phyloP scores from a whole-genome alignment of 108 stramenopile genomes.

The Nannochloropsis gaditana region DNA sequence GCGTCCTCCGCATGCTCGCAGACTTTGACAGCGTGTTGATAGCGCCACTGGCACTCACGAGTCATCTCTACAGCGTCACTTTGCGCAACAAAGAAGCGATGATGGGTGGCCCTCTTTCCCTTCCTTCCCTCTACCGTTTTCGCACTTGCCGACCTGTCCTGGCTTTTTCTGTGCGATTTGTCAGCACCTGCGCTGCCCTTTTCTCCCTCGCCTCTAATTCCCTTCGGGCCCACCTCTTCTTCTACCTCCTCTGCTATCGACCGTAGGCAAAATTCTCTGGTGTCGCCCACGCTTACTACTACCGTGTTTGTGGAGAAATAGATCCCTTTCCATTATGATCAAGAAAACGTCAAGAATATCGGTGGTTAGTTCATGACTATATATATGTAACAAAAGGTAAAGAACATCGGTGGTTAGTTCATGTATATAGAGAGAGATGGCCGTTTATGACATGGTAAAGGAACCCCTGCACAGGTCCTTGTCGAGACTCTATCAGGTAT shows the following conservation, averaged over 20 bases:
- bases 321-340: neutral
- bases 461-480: too few species aligned
- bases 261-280: slow-evolving; percentile 1
- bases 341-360: neutral
- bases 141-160: neutral
- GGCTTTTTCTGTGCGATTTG: neutral
- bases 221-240: neutral
- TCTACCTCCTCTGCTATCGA: neutral
- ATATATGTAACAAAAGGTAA: neutral
- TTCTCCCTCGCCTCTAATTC: neutral
- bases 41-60: neutral
- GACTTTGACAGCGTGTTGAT: neutral
- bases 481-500: too few species aligned
- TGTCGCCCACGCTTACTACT: neutral
- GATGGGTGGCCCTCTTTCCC: neutral
- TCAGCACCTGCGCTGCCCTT: neutral
- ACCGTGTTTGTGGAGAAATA: neutral
- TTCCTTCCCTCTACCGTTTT: neutral
- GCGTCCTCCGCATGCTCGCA: neutral
- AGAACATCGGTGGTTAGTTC: too few species aligned
- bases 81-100: neutral
- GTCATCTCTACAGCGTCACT: neutral
- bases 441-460: too few species aligned
- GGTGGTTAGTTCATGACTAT: neutral
- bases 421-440: neutral